These are phyloP conservation scores for Acacia pycnantha DNA, from an alignment of 331 rosid species.

Conservation along the genomic window DNA sequence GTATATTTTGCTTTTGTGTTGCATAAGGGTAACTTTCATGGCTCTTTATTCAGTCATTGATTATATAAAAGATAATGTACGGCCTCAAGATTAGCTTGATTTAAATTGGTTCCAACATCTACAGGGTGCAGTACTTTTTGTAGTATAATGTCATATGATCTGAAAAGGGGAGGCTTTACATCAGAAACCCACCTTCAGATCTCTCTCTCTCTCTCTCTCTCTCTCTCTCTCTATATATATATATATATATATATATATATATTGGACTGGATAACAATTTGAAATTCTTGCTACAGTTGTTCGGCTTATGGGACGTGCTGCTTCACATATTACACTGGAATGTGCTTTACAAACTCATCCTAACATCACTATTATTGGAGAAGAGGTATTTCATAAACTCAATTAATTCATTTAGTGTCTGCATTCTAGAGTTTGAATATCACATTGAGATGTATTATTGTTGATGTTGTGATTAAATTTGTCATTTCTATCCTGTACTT, in stretches of 20 bases:
- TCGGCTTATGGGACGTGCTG: slow-evolving; percentile 99
- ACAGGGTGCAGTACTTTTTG: not conserved
- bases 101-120: not conserved
- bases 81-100: slow-evolving; percentile 20
- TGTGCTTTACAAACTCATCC: slow-evolving; percentile 99
- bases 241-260: not conserved
- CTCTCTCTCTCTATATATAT: not conserved
- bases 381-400: slow-evolving; percentile 66
- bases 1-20: slow-evolving; percentile 1
- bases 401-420: slow-evolving; percentile 19
- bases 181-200: not conserved
- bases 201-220: not conserved
- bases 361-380: slow-evolving; percentile 90
- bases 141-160: not conserved
- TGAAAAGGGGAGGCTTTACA: not conserved
- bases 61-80: slow-evolving; percentile 8
- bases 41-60: not conserved
- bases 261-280: slow-evolving; percentile 15
- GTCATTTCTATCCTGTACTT: slow-evolving; percentile 1
- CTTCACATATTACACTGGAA: slow-evolving; percentile 96
- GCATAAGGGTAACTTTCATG: not conserved
- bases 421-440: slow-evolving; percentile 15
- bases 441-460: slow-evolving; percentile 17
- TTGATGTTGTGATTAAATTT: slow-evolving; percentile 12
- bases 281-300: slow-evolving; percentile 67